These are phyloP conservation scores for Fusarium paranaense DNA, from an alignment of 2,329 filamentous ascomycete genomes.

Conservation along the genomic window DNA sequence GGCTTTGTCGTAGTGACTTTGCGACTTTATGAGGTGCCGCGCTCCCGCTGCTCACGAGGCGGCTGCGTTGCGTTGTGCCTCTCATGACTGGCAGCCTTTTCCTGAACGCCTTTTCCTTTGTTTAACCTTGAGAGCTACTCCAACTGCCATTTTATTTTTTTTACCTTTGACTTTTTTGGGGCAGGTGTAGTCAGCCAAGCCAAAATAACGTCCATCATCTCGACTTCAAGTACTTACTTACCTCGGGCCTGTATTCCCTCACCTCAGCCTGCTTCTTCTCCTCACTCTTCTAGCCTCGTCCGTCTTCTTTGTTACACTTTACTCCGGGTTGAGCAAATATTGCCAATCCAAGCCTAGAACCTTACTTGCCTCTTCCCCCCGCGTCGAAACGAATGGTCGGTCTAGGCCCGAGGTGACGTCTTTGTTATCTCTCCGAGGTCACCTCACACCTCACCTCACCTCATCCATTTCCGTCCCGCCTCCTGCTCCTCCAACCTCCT, in stretches of 20 bases:
- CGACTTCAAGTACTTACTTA: neutral
- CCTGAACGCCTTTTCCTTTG: neutral
- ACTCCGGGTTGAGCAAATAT: neutral
- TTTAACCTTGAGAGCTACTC: constrained; percentile 7
- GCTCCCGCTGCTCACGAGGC: constrained; percentile 15
- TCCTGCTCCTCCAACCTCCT: constrained; percentile 12
- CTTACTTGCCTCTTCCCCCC: constrained; percentile 1
- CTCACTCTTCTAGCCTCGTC: constrained; percentile 14
- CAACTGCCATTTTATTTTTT: constrained; percentile 1
- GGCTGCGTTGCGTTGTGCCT: neutral
- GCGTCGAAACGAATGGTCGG: constrained; percentile 24
- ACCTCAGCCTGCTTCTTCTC: neutral
- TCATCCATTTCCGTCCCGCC: constrained; percentile 21
- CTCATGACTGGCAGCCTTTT: neutral
- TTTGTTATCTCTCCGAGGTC: constrained; percentile 39
- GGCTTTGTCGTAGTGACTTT: constrained; percentile 29
- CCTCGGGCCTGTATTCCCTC: neutral
- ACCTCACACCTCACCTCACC: constrained; percentile 40
- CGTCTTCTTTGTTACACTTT: constrained; percentile 6
- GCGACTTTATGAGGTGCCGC: constrained; percentile 26
- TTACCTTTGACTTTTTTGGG: constrained; percentile 10
- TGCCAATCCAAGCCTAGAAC: constrained; percentile 6
- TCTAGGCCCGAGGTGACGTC: constrained; percentile 37
- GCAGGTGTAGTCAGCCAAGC: constrained; percentile 23
- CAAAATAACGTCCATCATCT: constrained; percentile 15